Conservation (phyloP, 495 filamentous ascomycete species). For the Evansstolkia leycettana region DNA sequence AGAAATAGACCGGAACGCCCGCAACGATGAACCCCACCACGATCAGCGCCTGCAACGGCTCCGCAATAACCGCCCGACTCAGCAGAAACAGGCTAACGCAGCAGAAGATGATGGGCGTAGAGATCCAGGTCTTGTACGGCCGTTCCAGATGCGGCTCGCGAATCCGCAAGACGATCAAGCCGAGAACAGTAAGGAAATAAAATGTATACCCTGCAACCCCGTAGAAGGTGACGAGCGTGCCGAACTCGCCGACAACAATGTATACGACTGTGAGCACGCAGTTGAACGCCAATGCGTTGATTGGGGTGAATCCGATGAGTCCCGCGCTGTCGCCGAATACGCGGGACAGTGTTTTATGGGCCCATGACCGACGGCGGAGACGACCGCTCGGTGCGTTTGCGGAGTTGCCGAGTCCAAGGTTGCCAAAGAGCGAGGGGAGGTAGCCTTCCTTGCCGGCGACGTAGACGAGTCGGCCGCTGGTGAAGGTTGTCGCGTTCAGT, state of each 20-base stretch:
- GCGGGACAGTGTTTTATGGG: conserved; percentile 39
- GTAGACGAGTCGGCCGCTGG: conserved; percentile 82
- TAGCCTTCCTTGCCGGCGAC: conserved; percentile 93
- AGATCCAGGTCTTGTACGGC: conserved; percentile 91
- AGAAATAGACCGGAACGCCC: conserved; percentile 81
- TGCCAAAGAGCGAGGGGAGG: conserved; percentile 71
- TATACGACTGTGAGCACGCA: conserved; percentile 57
- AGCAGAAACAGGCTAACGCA: conserved; percentile 91
- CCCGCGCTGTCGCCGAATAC: conserved; percentile 49
- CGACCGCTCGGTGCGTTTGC: conserved; percentile 12
- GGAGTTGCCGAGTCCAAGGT: conserved; percentile 56
- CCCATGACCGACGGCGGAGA: conserved; percentile 46
- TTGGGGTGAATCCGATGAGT: conserved; percentile 66
- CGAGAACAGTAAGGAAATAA: conserved; percentile 91
- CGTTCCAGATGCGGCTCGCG: conserved; percentile 76
- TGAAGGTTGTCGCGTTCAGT: conserved; percentile 91
- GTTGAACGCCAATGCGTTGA: conserved; percentile 81
- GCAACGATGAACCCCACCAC: conserved; percentile 73
- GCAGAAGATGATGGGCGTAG: conserved; percentile 94
- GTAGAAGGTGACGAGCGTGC: conserved; percentile 88
- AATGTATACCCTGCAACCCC: conserved; percentile 94
- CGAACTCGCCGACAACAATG: conserved; percentile 77
- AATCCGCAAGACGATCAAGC: conserved; percentile 82
- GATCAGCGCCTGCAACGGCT: conserved; percentile 78
- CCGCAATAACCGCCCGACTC: conserved; percentile 72